These are phyloP conservation scores for Mycena amicta DNA, from an alignment of 768 basidiomycete species.

Conservation along the genomic window DNA sequence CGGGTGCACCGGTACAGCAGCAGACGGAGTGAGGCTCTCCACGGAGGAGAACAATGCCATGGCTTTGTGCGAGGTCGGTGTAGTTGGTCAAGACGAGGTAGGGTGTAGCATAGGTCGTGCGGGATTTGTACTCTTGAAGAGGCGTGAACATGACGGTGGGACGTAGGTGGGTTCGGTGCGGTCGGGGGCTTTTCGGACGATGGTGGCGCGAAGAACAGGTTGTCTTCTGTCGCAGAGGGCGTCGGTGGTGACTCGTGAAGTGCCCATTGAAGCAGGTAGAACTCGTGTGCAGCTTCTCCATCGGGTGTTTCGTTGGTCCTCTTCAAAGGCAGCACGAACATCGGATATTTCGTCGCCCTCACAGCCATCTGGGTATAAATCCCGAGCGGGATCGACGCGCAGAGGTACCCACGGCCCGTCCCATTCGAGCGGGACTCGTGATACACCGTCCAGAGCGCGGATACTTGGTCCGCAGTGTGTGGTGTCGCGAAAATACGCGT, in stretches of 20 bases:
- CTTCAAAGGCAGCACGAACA: slow-evolving; percentile 83
- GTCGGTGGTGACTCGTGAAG: slow-evolving; percentile 73
- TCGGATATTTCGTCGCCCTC: slow-evolving; percentile 66
- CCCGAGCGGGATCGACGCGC: slow-evolving; percentile 75
- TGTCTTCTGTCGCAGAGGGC: slow-evolving; percentile 46
- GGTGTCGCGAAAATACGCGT: slow-evolving; percentile 64
- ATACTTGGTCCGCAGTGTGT: slow-evolving; percentile 74
- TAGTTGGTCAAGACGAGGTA: slow-evolving; percentile 91
- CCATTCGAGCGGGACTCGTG: slow-evolving; percentile 80
- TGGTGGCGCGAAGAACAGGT: slow-evolving; percentile 50
- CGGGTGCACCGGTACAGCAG: slow-evolving; percentile 12
- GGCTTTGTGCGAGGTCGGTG: slow-evolving; percentile 80
- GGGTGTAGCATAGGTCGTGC: slow-evolving; percentile 84
- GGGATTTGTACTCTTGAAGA: slow-evolving; percentile 89
- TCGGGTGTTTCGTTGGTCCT: slow-evolving; percentile 29
- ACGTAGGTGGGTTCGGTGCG: slow-evolving; percentile 48
- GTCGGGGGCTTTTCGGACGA: slow-evolving; percentile 25
- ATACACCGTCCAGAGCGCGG: slow-evolving; percentile 86
- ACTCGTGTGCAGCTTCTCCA: slow-evolving; percentile 63
- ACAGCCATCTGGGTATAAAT: slow-evolving; percentile 72
- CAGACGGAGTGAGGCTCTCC: slow-evolving; percentile 86
- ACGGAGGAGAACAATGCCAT: slow-evolving; percentile 82
- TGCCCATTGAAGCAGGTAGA: slow-evolving; percentile 88
- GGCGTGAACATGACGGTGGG: slow-evolving; percentile 92
- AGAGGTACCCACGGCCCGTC: slow-evolving; percentile 83